These are phyloP conservation scores for Ogataea kodamae DNA, from an alignment of 805 yeast species.

Conservation along the genomic window DNA sequence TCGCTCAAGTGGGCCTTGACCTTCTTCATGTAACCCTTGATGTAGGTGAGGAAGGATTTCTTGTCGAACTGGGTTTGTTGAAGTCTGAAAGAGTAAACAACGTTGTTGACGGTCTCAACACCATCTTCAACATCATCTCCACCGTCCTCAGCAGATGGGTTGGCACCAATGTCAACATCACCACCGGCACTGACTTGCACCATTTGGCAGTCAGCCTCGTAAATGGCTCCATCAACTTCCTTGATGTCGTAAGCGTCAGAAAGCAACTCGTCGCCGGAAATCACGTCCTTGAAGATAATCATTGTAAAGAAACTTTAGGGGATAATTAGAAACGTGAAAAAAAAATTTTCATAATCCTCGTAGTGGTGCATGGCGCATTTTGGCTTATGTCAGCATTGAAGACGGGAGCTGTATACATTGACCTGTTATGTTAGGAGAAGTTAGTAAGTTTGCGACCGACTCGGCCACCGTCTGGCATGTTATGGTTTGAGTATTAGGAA, in stretches of 20 bases:
- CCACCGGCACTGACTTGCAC: conserved; percentile 79
- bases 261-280: conserved; percentile 93
- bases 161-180: conserved; percentile 98
- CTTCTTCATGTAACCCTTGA: conserved; percentile 98
- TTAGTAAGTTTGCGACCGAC: conserved; percentile 2
- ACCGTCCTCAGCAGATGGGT: conserved; percentile 98
- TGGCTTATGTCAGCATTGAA: no score
- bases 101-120: conserved; percentile 92
- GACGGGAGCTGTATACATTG: no score
- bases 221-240: conserved; percentile 85
- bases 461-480: conserved; percentile 15
- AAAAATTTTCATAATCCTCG: conserved; percentile 13
- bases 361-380: no score
- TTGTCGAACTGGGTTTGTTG: conserved; percentile 96
- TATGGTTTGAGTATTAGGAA: conserved; percentile 7
- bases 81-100: conserved; percentile 97
- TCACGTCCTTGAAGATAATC: conserved; percentile 62
- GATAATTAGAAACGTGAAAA: conserved; percentile 7
- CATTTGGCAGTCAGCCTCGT: conserved; percentile 96
- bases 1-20: conserved; percentile 90
- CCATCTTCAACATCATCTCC: conserved; percentile 80
- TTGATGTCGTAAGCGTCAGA: conserved; percentile 95
- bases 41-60: conserved; percentile 94
- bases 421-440: conserved; percentile 11
- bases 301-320: conserved; percentile 24